Conservation (phyloP, 208 protist genomes). For the Leishmania turanica region DNA sequence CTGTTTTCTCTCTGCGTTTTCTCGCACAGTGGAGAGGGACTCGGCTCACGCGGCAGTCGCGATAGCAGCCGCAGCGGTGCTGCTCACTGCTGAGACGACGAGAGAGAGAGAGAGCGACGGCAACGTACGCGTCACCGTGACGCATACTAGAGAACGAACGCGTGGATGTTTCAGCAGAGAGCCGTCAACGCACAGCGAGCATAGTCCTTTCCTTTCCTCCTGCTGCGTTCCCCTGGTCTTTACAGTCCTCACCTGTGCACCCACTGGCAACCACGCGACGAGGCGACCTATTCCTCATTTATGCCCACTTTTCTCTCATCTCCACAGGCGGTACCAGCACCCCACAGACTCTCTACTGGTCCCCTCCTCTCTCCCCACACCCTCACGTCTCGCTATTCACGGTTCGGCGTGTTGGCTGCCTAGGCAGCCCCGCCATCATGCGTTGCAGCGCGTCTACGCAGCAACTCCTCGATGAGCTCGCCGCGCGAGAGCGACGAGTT, state of each 20-base stretch:
- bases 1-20: neutral
- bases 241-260: neutral
- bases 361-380: neutral
- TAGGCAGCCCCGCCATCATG: neutral
- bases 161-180: neutral
- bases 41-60: neutral
- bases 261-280: neutral
- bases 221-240: neutral
- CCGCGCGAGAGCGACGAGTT: constrained; percentile 23
- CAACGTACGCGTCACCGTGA: neutral
- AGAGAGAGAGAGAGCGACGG: neutral
- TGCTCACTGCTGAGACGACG: neutral
- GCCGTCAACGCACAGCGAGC: neutral
- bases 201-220: neutral
- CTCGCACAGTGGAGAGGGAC: neutral
- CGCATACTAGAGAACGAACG: neutral
- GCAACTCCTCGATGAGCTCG: constrained; percentile 28
- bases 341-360: neutral
- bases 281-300: neutral
- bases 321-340: neutral
- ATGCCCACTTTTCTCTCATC: neutral
- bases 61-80: neutral
- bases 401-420: neutral
- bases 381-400: neutral
- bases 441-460: constrained; percentile 15